Base-by-base conservation (phyloP, 345 rosid species). In the Salix dunnii region DNA sequence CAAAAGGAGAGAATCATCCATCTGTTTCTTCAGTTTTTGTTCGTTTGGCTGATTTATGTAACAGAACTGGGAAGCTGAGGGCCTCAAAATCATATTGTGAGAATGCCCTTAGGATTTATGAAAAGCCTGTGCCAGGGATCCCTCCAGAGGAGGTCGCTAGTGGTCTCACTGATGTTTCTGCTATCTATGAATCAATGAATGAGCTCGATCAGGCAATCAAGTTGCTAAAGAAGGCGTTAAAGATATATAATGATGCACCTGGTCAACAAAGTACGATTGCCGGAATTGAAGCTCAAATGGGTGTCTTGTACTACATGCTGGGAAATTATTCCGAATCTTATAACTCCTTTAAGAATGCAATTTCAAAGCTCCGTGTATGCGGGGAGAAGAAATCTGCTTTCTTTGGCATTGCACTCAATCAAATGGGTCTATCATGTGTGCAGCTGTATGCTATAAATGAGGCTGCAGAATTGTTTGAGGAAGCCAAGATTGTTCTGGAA, bases 261-360 rank as follows among this genome's bases (percentile, higher is more conserved):
- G 94, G 98, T 31, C 94, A 91, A 68, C 98, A 89, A 68, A 88
- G 89, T 73, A 90, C 92, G 11, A 77, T 90, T 67, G 97, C 98
- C 23, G 99, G 98, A 71, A 90, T 93, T 20, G 99, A 93, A 82
- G 92, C 97, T 31, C 97, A 92, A 83, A 89, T 96, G 85, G 99
- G 99, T 70, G 98, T 92, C 76, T 84, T 96, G 75, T 85, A 85
- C 77, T 96, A 90, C 84, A 92, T 96, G 99, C 83, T 86, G 83
- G 98, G 92, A 77, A 88, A 87, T 7, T 93, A 83, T 27, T 42
- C 88, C 0, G 97, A 96, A 21, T 90, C 97, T 61, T 92, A 96
- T 71, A 80, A 78, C 81, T 84, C 85, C 55, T 87, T 96, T 82
- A 88, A 90, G 72, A 85, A 83, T 18, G 91, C 98, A 10, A 77